Base-by-base conservation (phyloP, 2,329 filamentous ascomycete species). In the Colletotrichum sp. region DNA sequence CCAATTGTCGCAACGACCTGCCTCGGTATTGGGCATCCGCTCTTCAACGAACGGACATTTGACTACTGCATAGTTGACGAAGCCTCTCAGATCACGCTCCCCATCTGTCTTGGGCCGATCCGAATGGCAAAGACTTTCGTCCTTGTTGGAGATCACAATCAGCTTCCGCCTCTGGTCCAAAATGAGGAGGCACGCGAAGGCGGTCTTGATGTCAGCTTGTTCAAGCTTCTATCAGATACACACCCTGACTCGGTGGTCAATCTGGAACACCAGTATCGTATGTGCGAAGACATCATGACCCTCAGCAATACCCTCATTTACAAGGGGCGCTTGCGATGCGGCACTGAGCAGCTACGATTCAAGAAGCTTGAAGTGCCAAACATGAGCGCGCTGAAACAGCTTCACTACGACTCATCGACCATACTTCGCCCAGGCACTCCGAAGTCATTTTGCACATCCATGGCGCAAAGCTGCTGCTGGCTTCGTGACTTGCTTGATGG, bases 61-160 rank as follows among this genome's bases (percentile, higher is more conserved):
- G 97, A 99, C 85, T 99, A 98, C 82, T 99, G 97, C 82, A 99
- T 99, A 78, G 96, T 99, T 6, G 97, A 99, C 79, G 97, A 99
- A 85, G 97, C 97, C 1, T 98, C 96, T 3, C 97, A 99, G 81
- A 99, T 99, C 82, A 99, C 97, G 0, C 88, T 99, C 25, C 97
- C 97, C 0, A 96, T 98, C 25, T 99, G 97, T 79, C 88, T 99
- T 0, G 97, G 97, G 0, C 97, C 97, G 0, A 98, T 99, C 79
- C 93, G 97, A 13, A 95, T 98, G 92, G 96, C 97, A 7, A 92
- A 92, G 67, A 98, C 94, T 0, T 99, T 99, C 84, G 95, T 99
- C 22, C 91, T 99, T 0, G 97, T 99, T 0, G 97, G 97, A 16
- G 97, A 99, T 83, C 97, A 99, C 84, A 97, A 98, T 82, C 97